These are phyloP conservation scores for Microascus cirrosus DNA, from an alignment of 2,329 filamentous ascomycete genomes.

Conservation along the genomic window DNA sequence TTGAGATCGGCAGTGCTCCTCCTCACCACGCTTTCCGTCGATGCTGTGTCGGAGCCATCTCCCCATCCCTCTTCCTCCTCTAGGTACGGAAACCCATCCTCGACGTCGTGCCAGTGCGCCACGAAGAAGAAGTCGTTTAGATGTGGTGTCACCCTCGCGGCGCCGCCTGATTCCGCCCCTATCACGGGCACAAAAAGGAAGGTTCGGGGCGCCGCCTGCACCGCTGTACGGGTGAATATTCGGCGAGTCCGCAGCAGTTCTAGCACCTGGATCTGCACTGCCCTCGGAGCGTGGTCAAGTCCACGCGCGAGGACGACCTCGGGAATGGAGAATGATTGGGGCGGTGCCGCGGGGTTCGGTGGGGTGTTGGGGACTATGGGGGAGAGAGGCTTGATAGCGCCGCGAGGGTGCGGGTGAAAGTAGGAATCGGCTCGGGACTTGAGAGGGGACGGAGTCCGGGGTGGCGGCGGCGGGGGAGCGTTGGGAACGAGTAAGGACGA, in stretches of 20 bases:
- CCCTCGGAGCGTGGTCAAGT: slow-evolving; percentile 60
- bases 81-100: slow-evolving; percentile 63
- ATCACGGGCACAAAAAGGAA: slow-evolving; percentile 77
- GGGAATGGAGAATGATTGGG: slow-evolving; percentile 42
- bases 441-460: slow-evolving; percentile 14
- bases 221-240: slow-evolving; percentile 63
- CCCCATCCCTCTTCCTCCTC: slow-evolving; percentile 44
- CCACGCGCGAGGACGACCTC: slow-evolving; percentile 77
- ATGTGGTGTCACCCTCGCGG: slow-evolving; percentile 40
- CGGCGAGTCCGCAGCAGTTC: slow-evolving; percentile 71
- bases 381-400: slow-evolving; percentile 13
- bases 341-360: slow-evolving; percentile 6
- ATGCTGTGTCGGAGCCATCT: slow-evolving; percentile 21
- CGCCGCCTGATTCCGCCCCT: slow-evolving; percentile 27
- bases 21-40: slow-evolving; percentile 34
- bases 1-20: slow-evolving; percentile 11
- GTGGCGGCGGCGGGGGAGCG: slow-evolving; percentile 14
- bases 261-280: slow-evolving; percentile 70
- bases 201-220: slow-evolving; percentile 62
- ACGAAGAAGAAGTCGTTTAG: slow-evolving; percentile 79
- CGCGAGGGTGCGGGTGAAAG: slow-evolving; percentile 12
- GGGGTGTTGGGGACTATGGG: slow-evolving; percentile 16
- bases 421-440: slow-evolving; percentile 15
- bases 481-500: slow-evolving; percentile 49
- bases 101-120: slow-evolving; percentile 68